Percentiles rank a stretch among this genome's conserved stretches.
These are phyloP conservation scores for Sicyos baderoa DNA, from an alignment of 306 rosid genomes.

Conservation along the genomic window DNA sequence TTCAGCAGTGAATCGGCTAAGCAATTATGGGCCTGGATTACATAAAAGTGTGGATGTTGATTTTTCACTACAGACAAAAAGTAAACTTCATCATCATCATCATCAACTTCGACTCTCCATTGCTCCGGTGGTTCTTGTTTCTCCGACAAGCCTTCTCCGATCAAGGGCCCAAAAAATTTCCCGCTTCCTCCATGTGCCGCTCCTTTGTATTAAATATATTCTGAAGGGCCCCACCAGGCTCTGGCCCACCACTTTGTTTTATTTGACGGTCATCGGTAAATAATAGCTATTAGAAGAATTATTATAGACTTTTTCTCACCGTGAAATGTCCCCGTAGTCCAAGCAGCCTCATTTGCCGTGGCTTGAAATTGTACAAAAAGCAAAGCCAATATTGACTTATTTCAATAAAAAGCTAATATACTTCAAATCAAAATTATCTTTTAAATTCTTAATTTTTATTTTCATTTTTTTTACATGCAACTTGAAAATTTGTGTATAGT, in stretches of 20 bases:
- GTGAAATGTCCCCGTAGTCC: neutral
- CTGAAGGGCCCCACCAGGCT: neutral
- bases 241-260: neutral
- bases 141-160: conserved; percentile 13
- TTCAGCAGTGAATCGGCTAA: conserved; percentile 1
- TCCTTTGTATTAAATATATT: neutral
- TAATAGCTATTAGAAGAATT: neutral
- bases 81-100: neutral
- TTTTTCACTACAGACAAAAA: neutral
- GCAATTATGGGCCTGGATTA: neutral
- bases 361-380: too few species aligned
- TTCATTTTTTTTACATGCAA: too few species aligned
- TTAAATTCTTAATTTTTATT: too few species aligned
- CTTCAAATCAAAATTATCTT: too few species aligned
- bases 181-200: conserved; percentile 1
- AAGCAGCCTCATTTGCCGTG: too few species aligned
- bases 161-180: neutral
- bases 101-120: neutral
- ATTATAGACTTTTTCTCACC: neutral
- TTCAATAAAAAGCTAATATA: too few species aligned
- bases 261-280: neutral
- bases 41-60: neutral
- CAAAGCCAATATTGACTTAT: too few species aligned
- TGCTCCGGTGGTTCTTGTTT: conserved; percentile 10
- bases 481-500: too few species aligned